Percentiles rank a stretch among this genome's conserved stretches.
These are phyloP conservation scores for Mycena indigotica DNA, from an alignment of 768 basidiomycete species.

Conservation along the genomic window DNA sequence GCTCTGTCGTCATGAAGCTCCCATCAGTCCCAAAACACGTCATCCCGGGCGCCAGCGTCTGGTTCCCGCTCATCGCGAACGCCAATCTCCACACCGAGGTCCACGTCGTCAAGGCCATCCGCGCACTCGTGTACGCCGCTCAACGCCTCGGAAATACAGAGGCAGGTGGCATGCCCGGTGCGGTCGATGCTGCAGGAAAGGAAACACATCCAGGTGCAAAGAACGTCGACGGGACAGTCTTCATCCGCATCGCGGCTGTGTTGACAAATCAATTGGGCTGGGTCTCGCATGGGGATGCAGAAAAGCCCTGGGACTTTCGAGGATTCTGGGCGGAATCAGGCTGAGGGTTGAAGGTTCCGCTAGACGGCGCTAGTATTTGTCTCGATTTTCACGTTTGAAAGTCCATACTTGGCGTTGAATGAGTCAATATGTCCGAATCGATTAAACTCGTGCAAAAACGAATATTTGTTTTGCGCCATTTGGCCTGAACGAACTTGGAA, in stretches of 20 bases:
- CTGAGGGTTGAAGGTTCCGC: too few species aligned
- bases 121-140: conserved; percentile 4
- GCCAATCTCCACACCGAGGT: conserved; percentile 6
- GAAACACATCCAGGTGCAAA: not conserved
- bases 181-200: not conserved
- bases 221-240: conserved; percentile 2
- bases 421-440: too few species aligned
- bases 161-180: not conserved
- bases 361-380: too few species aligned
- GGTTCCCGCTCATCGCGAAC: conserved; percentile 3
- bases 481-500: too few species aligned
- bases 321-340: not conserved
- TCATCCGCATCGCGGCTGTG: conserved; percentile 1
- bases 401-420: too few species aligned
- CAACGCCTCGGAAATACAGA: not conserved
- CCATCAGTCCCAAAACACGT: not conserved
- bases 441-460: too few species aligned
- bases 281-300: not conserved
- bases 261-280: not conserved
- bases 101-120: conserved; percentile 10
- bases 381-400: too few species aligned
- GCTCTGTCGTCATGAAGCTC: not conserved
- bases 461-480: too few species aligned
- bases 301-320: conserved; percentile 3
- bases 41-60: not conserved